Percentiles rank a stretch among this genome's conserved stretches.
Evolutionary conservation across 2,329 filamentous ascomycete species (phyloP).

Genomic region (Aspergillus novofumigatus): DNA sequence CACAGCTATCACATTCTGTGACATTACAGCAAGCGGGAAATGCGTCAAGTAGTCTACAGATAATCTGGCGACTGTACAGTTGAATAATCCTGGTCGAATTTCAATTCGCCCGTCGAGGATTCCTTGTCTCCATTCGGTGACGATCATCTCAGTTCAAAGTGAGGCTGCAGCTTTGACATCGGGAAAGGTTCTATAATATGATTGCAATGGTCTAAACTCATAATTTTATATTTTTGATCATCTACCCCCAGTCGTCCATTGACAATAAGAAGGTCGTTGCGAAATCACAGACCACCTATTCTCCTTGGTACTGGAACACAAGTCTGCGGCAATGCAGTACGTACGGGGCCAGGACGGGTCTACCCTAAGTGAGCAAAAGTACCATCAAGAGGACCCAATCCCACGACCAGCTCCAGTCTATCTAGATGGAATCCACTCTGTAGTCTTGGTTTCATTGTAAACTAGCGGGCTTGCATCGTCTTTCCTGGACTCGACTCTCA

Average conservation of each 20-base stretch:
- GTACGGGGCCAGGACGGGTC: neutral
- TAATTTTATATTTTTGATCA: neutral
- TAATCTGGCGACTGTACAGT: neutral
- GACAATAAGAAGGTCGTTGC: neutral
- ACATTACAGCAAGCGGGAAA: neutral
- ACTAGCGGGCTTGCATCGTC: neutral
- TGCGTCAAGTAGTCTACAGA: neutral
- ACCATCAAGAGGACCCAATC: neutral
- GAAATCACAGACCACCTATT: neutral
- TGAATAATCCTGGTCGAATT: neutral
- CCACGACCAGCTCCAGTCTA: neutral
- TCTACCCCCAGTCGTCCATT: neutral
- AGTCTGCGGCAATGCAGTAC: neutral
- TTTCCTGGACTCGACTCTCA: neutral
- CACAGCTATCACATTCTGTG: neutral
- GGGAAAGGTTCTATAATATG: neutral
- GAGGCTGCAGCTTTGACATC: neutral
- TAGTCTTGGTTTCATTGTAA: neutral
- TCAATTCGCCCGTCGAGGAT: conserved; percentile 1
- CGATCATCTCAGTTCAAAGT: neutral
- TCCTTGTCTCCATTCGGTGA: neutral
- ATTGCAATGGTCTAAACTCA: neutral
- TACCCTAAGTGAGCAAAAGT: neutral
- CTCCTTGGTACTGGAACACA: neutral
- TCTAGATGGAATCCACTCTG: neutral